These are phyloP conservation scores for Geosmithia morbida DNA, from an alignment of 2,329 filamentous ascomycete genomes.

Conservation along the genomic window DNA sequence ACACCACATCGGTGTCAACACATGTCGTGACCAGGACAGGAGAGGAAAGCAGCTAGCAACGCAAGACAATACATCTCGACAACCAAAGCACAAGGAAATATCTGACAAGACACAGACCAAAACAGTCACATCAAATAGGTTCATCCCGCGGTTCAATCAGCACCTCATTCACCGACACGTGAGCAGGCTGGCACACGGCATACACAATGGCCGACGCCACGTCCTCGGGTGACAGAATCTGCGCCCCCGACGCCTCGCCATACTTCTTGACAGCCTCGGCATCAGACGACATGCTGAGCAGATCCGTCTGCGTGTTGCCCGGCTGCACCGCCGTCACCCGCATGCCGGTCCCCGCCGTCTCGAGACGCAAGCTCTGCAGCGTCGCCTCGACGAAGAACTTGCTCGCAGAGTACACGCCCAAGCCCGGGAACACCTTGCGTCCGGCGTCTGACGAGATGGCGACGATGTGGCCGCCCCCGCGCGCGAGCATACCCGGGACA, in stretches of 20 bases:
- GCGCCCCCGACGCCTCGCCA: constrained; percentile 59
- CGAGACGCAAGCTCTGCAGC: constrained; percentile 58
- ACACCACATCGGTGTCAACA: too few species aligned
- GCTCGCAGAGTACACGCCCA: constrained; percentile 69
- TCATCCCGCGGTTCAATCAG: constrained; percentile 66
- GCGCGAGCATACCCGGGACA: constrained; percentile 57
- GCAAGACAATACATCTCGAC: too few species aligned
- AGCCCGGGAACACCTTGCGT: constrained; percentile 66
- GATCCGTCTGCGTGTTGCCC: constrained; percentile 60
- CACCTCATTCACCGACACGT: constrained; percentile 70
- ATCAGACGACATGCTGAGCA: constrained; percentile 63
- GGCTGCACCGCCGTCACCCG: constrained; percentile 65
- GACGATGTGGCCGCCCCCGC: constrained; percentile 58
- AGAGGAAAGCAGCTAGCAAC: not conserved
- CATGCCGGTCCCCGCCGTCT: constrained; percentile 60
- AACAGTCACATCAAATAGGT: constrained; percentile 36
- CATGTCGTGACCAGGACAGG: too few species aligned
- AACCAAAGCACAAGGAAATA: too few species aligned
- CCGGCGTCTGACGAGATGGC: constrained; percentile 74
- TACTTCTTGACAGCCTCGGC: constrained; percentile 65
- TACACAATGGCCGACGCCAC: constrained; percentile 61
- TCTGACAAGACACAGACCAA: too few species aligned
- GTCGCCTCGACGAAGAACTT: constrained; percentile 81
- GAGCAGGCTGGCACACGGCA: constrained; percentile 57
- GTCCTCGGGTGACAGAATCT: constrained; percentile 60